phyloP scores from a whole-genome alignment of 139 green algal genomes.

The Mychonastes homosphaera region DNA sequence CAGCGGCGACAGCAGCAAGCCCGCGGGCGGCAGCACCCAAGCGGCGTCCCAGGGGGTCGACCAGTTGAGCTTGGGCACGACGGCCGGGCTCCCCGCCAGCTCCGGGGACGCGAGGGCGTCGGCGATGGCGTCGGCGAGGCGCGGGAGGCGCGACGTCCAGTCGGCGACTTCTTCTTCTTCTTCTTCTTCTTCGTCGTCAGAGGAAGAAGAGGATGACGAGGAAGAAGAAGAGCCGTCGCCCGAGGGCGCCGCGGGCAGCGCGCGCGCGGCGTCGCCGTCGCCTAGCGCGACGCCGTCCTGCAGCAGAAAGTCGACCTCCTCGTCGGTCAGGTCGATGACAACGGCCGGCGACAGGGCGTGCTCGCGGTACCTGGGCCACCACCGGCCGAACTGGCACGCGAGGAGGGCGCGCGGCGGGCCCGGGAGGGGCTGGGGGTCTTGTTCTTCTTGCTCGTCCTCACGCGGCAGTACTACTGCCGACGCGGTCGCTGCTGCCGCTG shows the following conservation, averaged over 20 bases:
- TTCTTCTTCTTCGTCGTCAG: too few species aligned
- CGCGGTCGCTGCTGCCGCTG: too few species aligned
- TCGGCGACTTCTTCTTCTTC: too few species aligned
- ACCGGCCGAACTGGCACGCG: conserved; percentile 34
- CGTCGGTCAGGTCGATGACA: conserved; percentile 32
- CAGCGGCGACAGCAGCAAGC: too few species aligned
- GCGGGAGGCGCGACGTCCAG: conserved; percentile 18
- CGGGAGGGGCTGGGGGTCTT: too few species aligned
- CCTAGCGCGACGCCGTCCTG: conserved; percentile 48
- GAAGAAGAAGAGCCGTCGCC: neutral
- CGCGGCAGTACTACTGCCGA: too few species aligned
- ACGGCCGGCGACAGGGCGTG: conserved; percentile 23
- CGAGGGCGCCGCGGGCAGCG: conserved; percentile 37
- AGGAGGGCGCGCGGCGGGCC: conserved; percentile 14
- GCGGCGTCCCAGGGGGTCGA: conserved; percentile 75
- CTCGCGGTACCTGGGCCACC: conserved; percentile 34
- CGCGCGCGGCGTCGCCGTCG: conserved; percentile 17
- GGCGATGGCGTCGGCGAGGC: conserved; percentile 30
- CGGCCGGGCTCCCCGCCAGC: too few species aligned
- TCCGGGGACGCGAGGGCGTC: conserved; percentile 50
- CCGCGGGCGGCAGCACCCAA: conserved; percentile 56
- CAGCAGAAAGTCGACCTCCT: conserved; percentile 48
- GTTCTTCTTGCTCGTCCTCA: too few species aligned
- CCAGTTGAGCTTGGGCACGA: conserved; percentile 89
- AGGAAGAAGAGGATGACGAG: too few species aligned